Conservation (phyloP, 2,329 filamentous ascomycete genomes). For the Trichoderma gracile region DNA sequence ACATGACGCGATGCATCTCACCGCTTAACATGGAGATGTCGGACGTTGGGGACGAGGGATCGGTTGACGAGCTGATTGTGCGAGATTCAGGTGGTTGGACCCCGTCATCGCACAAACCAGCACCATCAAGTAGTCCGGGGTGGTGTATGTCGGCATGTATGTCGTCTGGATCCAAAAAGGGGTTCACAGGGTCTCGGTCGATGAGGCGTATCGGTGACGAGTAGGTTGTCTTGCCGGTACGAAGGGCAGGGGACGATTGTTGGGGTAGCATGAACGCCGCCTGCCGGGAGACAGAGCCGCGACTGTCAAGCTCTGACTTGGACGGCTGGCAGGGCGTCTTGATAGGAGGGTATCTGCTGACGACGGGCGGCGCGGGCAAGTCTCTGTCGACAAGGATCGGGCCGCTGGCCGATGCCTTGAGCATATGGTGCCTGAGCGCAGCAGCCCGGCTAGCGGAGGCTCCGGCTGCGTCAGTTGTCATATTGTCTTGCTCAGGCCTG, state of each 20-base stretch:
- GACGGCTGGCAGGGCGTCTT: conserved; percentile 3
- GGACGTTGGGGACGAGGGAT: conserved; percentile 28
- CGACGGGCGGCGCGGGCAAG: conserved; percentile 28
- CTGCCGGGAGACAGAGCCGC: neutral
- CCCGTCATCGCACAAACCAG: conserved; percentile 30
- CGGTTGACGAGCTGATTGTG: conserved; percentile 16
- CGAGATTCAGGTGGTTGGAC: conserved; percentile 14
- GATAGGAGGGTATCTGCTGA: conserved; percentile 25
- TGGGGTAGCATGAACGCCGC: neutral
- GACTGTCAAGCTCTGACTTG: conserved; percentile 24
- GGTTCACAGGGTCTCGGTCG: conserved; percentile 9
- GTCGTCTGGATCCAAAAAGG: neutral
- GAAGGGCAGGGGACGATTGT: neutral
- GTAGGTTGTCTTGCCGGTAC: neutral
- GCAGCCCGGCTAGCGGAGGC: conserved; percentile 21
- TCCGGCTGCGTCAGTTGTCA: conserved; percentile 1
- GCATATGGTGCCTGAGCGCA: conserved; percentile 30
- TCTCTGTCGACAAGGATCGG: conserved; percentile 31
- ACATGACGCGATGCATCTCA: conserved; percentile 28
- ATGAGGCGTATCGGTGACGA: conserved; percentile 1
- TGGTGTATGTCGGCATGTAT: conserved; percentile 26
- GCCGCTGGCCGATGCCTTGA: conserved; percentile 31
- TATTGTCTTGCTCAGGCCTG: conserved; percentile 25
- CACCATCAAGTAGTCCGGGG: conserved; percentile 28
- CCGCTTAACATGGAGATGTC: conserved; percentile 27